Base-by-base conservation (phyloP, 1,284 basidiomycete species). In the Ustilago esculenta region DNA sequence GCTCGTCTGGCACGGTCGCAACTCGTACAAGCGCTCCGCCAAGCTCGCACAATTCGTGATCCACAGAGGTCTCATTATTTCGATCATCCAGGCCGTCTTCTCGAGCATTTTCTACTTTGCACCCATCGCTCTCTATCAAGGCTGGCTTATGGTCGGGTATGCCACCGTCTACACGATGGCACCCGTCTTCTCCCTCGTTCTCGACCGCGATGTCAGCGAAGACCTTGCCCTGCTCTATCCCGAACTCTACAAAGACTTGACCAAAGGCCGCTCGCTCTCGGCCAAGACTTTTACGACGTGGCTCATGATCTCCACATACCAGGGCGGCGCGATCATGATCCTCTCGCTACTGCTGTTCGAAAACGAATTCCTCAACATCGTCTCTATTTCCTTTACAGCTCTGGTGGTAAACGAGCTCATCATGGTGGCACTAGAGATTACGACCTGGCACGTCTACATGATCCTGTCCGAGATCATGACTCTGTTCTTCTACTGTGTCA, bases 1-100 rank as follows among this genome's bases (percentile, higher is more conserved):
- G 0, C 88, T 99, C 11, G 87, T 98, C 27, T 95, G 92, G 92
- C 92, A 95, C 73, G 96, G 96, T 0, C 89, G 96, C 33, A 98
- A 98, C 83, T 96, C 93, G 15, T 99, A 98, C 84, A 92, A 96
- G 57, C 92, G 96, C 58, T 95, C 92, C 0, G 94, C 96, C 21
- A 98, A 98, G 83, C 87, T 98, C 17, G 93, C 94, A 0, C 96
- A 98, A 81, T 98, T 98, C 80, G 95, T 99, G 73, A 98, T 99
- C 69, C 96, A 99, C 39, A 76, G 81, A 18, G 96, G 96, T 6
- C 85, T 99, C 35, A 98, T 98, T 83, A 98, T 99, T 60, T 94
- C 93, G 3, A 89, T 98, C 79, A 98, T 98, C 86, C 83, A 84
- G 64, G 84, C 83, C 37, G 95, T 98, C 2, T 98, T 98, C 81